Conservation (phyloP, 2,329 filamentous ascomycete genomes). For the Phialemonium atrogriseum region DNA sequence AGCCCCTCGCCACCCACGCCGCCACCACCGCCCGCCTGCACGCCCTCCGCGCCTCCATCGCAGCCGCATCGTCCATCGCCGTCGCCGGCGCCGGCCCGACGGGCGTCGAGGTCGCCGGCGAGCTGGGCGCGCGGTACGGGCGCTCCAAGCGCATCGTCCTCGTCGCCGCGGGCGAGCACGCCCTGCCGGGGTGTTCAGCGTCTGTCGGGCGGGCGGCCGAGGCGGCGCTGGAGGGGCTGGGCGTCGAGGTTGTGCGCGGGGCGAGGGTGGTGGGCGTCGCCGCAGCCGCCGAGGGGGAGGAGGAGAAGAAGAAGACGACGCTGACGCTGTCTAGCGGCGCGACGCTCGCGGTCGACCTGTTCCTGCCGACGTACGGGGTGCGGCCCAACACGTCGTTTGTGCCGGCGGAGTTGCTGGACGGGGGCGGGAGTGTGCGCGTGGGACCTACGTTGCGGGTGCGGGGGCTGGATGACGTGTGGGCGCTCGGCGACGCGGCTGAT, state of each 20-base stretch:
- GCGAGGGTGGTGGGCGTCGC: constrained; percentile 23
- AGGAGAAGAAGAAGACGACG: constrained; percentile 7
- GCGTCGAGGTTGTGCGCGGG: constrained; percentile 31
- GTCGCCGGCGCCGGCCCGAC: constrained; percentile 43
- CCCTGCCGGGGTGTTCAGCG: constrained; percentile 23
- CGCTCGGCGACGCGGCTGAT: constrained; percentile 19
- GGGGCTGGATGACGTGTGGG: constrained; percentile 20
- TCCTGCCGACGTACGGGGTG: constrained; percentile 38
- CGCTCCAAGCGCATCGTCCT: constrained; percentile 38
- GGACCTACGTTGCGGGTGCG: constrained; percentile 15
- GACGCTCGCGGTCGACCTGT: constrained; percentile 32
- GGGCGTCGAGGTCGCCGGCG: constrained; percentile 41
- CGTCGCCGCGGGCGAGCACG: constrained; percentile 25
- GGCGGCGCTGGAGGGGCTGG: constrained; percentile 32
- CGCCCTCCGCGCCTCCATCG: constrained; percentile 26
- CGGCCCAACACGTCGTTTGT: constrained; percentile 31
- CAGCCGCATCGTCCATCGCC: constrained; percentile 37
- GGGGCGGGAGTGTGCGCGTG: constrained; percentile 14
- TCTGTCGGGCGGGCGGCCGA: constrained; percentile 29
- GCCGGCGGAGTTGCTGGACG: constrained; percentile 17
- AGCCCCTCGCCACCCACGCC: constrained; percentile 32
- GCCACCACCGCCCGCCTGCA: constrained; percentile 31
- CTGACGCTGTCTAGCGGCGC: not conserved
- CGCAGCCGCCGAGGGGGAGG: constrained; percentile 4
- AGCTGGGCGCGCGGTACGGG: constrained; percentile 40